Evolutionary conservation across 192 early-diverging fungal species (phyloP), one percentile per base, ranked within the genome.

Genomic region (Borealophlyctis nickersoniae): DNA sequence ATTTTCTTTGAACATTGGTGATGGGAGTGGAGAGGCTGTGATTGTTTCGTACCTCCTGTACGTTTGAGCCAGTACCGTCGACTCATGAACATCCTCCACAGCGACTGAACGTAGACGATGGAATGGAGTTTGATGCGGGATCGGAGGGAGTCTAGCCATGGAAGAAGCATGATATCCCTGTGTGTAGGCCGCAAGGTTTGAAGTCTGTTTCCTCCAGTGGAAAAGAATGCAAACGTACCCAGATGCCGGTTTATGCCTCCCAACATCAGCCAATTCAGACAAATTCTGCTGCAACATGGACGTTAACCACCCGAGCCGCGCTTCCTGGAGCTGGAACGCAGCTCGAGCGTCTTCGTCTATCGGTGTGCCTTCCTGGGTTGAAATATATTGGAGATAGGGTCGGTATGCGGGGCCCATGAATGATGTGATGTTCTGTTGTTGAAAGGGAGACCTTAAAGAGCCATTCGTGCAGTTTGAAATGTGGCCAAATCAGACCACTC

Each of bases 311-410:
- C 33, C 50, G 31, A 65, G 28, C 7, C 63, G 33, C 9, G 51
- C 33, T 49, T 65, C 63, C 24, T 58, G 22, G 22, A 50, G 26
- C 30, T 14, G n/a, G 11, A 56, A 35, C 7, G 50, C 0, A 0
- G 28, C 16, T 22, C 29, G 27, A 0, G 11, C 63, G 4, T 48
- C 56, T 35, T 2, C 9, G 24, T 11, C 52, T 7, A 28, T 13
- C 1, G 9, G 53, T 54, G 2, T 2, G 32, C 1, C 52, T 34
- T 27, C 55, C 23, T 39, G 23, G 14, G 53, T 29, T 23, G 53
- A 56, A 23, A 62, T 54, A 30, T 70, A 62, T 29, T 49, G 67
- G 0, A 63, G 53, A 36, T 32, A 68, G 0, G 58, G 64, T 4
- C 45, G 14, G 48, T 58, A 66, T 5, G 27, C 9, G 16, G 55